Evolutionary conservation across 208 protist genomes (phyloP).

Genomic region (Leishmania major): DNA sequence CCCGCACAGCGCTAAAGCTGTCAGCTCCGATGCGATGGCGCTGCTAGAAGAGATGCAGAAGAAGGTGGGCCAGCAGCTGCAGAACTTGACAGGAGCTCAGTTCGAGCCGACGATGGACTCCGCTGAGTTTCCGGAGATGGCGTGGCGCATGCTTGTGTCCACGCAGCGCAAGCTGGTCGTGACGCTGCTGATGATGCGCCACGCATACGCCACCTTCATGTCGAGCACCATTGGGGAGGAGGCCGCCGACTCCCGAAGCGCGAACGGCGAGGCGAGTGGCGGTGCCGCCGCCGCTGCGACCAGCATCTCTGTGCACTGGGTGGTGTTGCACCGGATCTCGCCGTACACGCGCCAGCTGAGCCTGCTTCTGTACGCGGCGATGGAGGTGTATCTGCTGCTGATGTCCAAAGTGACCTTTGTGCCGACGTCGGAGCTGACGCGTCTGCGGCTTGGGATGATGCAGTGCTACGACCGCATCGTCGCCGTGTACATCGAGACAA

Average conservation of each 20-base stretch:
- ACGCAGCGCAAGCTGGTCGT: conserved; percentile 64
- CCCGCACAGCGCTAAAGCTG: conserved; percentile 69
- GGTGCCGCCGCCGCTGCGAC: conserved; percentile 25
- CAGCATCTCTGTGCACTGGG: conserved; percentile 82
- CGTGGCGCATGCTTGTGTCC: conserved; percentile 63
- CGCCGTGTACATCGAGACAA: conserved; percentile 70
- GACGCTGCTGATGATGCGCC: conserved; percentile 80
- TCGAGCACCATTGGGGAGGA: conserved; percentile 51
- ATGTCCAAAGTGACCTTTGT: conserved; percentile 70
- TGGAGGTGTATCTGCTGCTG: conserved; percentile 78
- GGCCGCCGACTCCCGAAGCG: background rate
- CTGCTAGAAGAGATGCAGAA: conserved; percentile 66
- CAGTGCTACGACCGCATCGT: conserved; percentile 65
- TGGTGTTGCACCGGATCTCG: conserved; percentile 79
- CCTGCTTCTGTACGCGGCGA: conserved; percentile 69
- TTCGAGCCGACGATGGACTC: conserved; percentile 81
- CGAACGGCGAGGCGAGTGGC: conserved; percentile 17
- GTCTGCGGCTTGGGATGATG: conserved; percentile 72
- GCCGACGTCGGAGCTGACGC: conserved; percentile 71
- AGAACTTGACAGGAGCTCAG: conserved; percentile 50
- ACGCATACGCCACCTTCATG: conserved; percentile 87
- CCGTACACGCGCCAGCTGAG: conserved; percentile 65
- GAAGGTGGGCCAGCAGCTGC: conserved; percentile 52
- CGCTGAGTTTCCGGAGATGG: conserved; percentile 70
- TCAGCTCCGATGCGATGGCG: conserved; percentile 44